These are phyloP conservation scores for Thelephora terrestris DNA, from an alignment of 1,284 basidiomycete species.

Conservation along the genomic window DNA sequence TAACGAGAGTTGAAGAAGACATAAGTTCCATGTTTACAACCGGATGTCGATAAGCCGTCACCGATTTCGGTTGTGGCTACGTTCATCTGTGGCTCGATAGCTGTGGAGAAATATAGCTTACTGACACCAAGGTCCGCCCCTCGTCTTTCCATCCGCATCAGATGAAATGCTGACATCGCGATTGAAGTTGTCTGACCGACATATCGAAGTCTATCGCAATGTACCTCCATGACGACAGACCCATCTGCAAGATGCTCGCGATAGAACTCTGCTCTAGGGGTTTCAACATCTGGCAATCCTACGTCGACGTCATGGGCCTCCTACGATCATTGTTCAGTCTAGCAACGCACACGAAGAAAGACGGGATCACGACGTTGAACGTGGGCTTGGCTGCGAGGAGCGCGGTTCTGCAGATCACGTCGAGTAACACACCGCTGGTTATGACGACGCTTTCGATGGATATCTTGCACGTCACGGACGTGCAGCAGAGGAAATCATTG, in stretches of 20 bases:
- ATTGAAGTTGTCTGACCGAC: conserved; percentile 66
- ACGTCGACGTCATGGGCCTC: conserved; percentile 85
- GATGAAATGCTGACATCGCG: neutral
- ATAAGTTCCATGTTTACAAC: conserved; percentile 63
- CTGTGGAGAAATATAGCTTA: conserved; percentile 71
- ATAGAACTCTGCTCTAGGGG: conserved; percentile 87
- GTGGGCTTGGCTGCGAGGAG: conserved; percentile 60
- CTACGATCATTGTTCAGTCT: conserved; percentile 79
- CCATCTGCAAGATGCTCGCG: conserved; percentile 60
- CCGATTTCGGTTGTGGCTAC: conserved; percentile 56
- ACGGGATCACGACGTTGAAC: conserved; percentile 52
- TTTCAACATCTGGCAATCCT: conserved; percentile 91
- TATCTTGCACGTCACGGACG: conserved; percentile 71
- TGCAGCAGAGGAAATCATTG: conserved; percentile 79
- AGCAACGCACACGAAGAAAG: conserved; percentile 65
- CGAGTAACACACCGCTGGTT: conserved; percentile 80
- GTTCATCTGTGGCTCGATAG: conserved; percentile 76
- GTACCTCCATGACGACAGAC: conserved; percentile 67
- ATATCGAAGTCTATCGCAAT: conserved; percentile 74
- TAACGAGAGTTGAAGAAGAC: conserved; percentile 6
- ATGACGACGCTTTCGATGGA: conserved; percentile 93
- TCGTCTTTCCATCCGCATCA: neutral
- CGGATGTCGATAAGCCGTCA: conserved; percentile 43
- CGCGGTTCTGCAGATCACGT: conserved; percentile 80
- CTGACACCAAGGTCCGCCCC: conserved; percentile 55